These are phyloP conservation scores for Rhizopus microsporus DNA, from an alignment of 371 early-diverging fungal species.

Conservation along the genomic window DNA sequence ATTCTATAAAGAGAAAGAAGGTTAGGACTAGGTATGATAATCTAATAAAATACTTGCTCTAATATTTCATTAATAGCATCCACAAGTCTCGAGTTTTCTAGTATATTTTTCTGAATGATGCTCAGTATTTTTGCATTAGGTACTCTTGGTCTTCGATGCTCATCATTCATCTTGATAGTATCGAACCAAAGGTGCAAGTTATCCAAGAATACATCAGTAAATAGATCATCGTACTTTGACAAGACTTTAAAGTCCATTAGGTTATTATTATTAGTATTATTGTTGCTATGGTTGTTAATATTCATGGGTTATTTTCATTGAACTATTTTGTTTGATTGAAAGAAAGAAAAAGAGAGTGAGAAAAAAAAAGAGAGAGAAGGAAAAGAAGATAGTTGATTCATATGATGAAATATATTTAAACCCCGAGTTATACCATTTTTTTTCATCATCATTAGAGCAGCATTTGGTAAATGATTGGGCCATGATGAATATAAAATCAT, in stretches of 20 bases:
- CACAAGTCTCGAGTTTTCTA: slow-evolving; percentile 42
- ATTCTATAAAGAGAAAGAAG: slow-evolving; percentile 29
- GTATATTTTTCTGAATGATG: slow-evolving; percentile 53
- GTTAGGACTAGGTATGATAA: background rate
- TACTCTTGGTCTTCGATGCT: slow-evolving; percentile 41
- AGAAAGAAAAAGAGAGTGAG: background rate
- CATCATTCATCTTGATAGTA: slow-evolving; percentile 52
- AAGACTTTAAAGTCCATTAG: slow-evolving; percentile 51
- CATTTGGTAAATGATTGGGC: too few relatives aligned
- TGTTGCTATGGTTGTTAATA: slow-evolving; percentile 2
- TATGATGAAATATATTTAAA: too few relatives aligned
- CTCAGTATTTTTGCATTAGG: slow-evolving; percentile 41
- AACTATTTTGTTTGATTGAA: slow-evolving; percentile 3
- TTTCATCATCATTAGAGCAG: too few relatives aligned
- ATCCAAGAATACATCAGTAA: slow-evolving; percentile 71
- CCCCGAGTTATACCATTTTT: too few relatives aligned
- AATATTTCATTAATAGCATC: slow-evolving; percentile 51
- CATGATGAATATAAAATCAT: too few relatives aligned
- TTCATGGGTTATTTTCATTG: slow-evolving; percentile 1
- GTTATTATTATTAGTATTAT: slow-evolving; percentile 8
- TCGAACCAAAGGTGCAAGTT: slow-evolving; percentile 66
- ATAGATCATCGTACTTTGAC: slow-evolving; percentile 70
- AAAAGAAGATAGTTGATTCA: background rate
- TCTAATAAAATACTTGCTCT: slow-evolving; percentile 27
- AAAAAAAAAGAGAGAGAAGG: slow-evolving; percentile 5